Evolutionary conservation across 768 basidiomycete species (phyloP).

Genomic region (Mycena floridula): DNA sequence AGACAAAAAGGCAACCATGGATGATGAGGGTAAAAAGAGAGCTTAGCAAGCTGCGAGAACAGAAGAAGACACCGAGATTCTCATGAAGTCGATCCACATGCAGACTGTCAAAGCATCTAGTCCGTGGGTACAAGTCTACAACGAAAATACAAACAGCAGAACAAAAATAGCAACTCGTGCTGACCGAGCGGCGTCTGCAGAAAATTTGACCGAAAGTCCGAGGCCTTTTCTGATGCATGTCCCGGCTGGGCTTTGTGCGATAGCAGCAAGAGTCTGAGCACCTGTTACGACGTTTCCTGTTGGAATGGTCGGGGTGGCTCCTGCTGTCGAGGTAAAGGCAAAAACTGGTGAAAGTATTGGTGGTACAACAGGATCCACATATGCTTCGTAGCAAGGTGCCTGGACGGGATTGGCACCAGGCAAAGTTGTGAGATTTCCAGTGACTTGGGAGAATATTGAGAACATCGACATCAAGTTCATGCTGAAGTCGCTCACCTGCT

Average conservation of each 20-base stretch:
- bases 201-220: too few relatives aligned
- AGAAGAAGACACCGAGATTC: too few relatives aligned
- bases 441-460: neutral
- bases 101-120: too few relatives aligned
- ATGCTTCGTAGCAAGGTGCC: conserved; percentile 8
- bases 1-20: neutral
- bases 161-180: too few relatives aligned
- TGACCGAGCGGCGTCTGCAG: too few relatives aligned
- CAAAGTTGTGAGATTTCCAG: conserved; percentile 7
- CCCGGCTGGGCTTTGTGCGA: conserved; percentile 1
- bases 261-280: neutral
- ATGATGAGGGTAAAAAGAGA: neutral
- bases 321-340: conserved; percentile 1
- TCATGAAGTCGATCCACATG: too few relatives aligned
- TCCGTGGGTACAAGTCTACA: too few relatives aligned
- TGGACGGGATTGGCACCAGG: conserved; percentile 12
- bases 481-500: conserved; percentile 4
- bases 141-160: too few relatives aligned
- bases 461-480: neutral
- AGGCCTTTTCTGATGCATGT: conserved; percentile 6
- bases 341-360: conserved; percentile 4
- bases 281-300: conserved; percentile 3
- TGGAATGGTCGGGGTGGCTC: neutral
- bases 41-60: neutral
- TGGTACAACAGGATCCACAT: conserved; percentile 4